Evolutionary conservation across 2,329 filamentous ascomycete genomes (phyloP).

Genomic region (Periglandula ipomoeae): DNA sequence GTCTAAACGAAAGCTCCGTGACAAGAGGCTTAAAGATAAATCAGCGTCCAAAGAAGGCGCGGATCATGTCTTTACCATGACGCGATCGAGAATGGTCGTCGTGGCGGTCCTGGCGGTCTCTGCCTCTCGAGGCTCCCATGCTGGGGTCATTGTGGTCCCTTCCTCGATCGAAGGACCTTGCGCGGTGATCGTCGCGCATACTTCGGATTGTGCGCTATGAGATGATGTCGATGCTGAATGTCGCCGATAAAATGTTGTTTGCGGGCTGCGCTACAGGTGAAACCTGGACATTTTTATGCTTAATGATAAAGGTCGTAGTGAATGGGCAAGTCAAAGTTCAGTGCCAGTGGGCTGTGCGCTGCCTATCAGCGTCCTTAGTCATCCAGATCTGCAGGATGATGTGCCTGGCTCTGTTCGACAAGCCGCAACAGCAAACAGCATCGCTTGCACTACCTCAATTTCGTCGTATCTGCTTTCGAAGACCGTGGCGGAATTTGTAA

Average conservation of each 20-base stretch:
- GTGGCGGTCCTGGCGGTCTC: constrained; percentile 17
- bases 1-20: constrained; percentile 4
- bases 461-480: no score
- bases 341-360: no score
- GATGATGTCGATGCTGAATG: not conserved
- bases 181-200: constrained; percentile 36
- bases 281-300: no score
- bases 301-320: no score
- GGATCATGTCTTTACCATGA: constrained; percentile 39
- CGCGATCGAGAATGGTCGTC: constrained; percentile 36
- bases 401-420: no score
- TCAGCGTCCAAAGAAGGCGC: constrained; percentile 19
- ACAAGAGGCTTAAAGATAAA: constrained; percentile 6
- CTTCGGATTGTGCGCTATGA: constrained; percentile 10
- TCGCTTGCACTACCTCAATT: no score
- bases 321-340: no score
- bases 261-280: no score
- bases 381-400: not conserved
- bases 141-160: constrained; percentile 9
- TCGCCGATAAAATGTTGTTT: not conserved
- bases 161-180: constrained; percentile 21
- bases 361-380: not conserved
- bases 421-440: no score
- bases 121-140: constrained; percentile 10
- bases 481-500: no score